A percentile compares a stretch with the other conserved stretches of the same genome.
Evolutionary conservation across 2,329 filamentous ascomycete genomes (phyloP).

Genomic region (Paracoccidioides lutzii): DNA sequence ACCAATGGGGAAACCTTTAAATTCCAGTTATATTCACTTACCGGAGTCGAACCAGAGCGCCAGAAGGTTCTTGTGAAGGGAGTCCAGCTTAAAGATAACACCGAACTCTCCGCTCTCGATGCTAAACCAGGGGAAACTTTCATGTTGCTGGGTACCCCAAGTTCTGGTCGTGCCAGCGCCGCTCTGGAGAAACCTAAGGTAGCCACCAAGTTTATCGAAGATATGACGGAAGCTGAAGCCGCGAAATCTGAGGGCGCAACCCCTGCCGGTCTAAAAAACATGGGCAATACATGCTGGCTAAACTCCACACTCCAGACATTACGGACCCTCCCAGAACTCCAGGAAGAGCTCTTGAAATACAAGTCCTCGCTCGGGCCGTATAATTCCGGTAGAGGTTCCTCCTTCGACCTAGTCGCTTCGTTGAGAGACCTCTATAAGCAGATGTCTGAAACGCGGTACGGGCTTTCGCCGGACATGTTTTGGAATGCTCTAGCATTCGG

Average conservation of each 20-base stretch:
- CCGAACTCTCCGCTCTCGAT: conserved; percentile 67
- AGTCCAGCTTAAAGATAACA: conserved; percentile 89
- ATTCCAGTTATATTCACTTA: conserved; percentile 87
- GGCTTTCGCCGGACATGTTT: conserved; percentile 74
- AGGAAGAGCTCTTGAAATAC: conserved; percentile 60
- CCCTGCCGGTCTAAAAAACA: conserved; percentile 76
- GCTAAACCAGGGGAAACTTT: conserved; percentile 77
- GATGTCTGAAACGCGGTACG: conserved; percentile 79
- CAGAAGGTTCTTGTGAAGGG: conserved; percentile 95
- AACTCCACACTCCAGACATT: conserved; percentile 95
- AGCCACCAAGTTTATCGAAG: conserved; percentile 77
- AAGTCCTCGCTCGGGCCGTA: conserved; percentile 20
- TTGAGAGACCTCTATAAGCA: conserved; percentile 74
- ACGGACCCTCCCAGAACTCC: conserved; percentile 78
- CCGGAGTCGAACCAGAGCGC: conserved; percentile 86
- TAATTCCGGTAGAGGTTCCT: conserved; percentile 35
- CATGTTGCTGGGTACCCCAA: conserved; percentile 93
- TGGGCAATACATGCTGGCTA: conserved; percentile 97
- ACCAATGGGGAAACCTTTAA: conserved; percentile 89
- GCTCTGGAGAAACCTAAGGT: conserved; percentile 62
- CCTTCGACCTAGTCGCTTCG: conserved; percentile 60
- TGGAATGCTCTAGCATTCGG: conserved; percentile 62
- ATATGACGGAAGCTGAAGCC: conserved; percentile 91
- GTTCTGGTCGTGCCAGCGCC: conserved; percentile 45
- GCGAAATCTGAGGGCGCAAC: conserved; percentile 72